These are phyloP conservation scores for Hypoxylon sp. DNA, from an alignment of 2,329 filamentous ascomycete species.

Conservation along the genomic window DNA sequence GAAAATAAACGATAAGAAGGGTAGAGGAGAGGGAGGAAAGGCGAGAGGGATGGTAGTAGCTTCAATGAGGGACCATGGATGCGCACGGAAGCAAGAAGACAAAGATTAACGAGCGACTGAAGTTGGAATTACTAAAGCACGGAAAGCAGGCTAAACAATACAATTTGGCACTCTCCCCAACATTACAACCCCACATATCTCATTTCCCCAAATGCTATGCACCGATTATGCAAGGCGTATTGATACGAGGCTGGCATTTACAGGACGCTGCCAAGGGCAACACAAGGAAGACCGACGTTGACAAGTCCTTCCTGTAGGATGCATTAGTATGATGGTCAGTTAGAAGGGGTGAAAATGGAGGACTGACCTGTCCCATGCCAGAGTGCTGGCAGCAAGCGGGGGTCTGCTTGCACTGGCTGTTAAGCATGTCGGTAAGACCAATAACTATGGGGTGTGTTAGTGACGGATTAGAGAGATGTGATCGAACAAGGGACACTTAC, in stretches of 20 bases:
- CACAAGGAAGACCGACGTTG: constrained; percentile 53
- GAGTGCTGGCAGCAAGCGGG: constrained; percentile 55
- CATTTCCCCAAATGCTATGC: constrained; percentile 46
- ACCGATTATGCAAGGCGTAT: constrained; percentile 34
- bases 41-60: background rate
- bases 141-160: constrained; percentile 40
- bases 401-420: constrained; percentile 53
- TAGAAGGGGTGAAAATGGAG: background rate
- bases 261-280: constrained; percentile 51
- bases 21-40: background rate
- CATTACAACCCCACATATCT: constrained; percentile 52
- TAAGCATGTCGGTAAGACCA: constrained; percentile 50
- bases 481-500: constrained; percentile 38
- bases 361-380: constrained; percentile 48
- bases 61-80: background rate
- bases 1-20: background rate
- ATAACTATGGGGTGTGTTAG: constrained; percentile 38
- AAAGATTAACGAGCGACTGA: constrained; percentile 51
- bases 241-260: constrained; percentile 46
- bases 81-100: background rate
- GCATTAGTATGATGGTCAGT: background rate
- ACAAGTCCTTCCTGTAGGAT: constrained; percentile 48
- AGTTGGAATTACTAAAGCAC: constrained; percentile 51
- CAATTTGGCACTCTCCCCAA: constrained; percentile 47
- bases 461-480: background rate